A percentile compares a stretch with the other conserved stretches of the same genome.
phyloP scores from a whole-genome alignment of 306 rosid genomes.

The Rubus parviflorus region DNA sequence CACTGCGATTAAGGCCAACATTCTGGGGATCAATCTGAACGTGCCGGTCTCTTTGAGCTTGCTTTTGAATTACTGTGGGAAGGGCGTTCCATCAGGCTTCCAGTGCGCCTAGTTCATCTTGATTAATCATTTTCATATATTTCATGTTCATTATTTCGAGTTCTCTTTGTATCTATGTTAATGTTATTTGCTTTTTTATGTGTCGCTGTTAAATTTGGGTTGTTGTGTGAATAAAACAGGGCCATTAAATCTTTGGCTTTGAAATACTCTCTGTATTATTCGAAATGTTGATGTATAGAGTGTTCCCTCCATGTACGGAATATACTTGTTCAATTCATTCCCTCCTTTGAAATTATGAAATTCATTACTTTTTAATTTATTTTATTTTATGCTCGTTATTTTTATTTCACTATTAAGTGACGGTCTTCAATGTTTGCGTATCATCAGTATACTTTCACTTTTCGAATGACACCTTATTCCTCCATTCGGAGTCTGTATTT shows the following conservation, averaged over 20 bases:
- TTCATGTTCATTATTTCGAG: background rate
- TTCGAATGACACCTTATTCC: too few relatives aligned
- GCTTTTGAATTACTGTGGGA: conserved; percentile 60
- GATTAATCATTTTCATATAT: background rate
- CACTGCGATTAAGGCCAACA: conserved; percentile 49
- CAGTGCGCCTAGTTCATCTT: conserved; percentile 18
- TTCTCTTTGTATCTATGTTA: background rate
- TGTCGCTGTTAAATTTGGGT: background rate
- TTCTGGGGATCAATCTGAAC: conserved; percentile 53
- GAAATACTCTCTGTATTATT: too few relatives aligned
- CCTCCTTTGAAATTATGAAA: too few relatives aligned
- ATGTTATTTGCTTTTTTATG: background rate
- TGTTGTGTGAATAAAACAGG: background rate
- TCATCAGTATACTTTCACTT: too few relatives aligned
- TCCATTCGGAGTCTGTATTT: too few relatives aligned
- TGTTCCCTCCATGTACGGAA: too few relatives aligned
- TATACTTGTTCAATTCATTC: too few relatives aligned
- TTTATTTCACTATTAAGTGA: too few relatives aligned
- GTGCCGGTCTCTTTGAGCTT: conserved; percentile 44
- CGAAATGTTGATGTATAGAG: too few relatives aligned
- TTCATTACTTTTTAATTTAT: too few relatives aligned
- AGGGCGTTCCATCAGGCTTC: conserved; percentile 21
- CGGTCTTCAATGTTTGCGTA: too few relatives aligned
- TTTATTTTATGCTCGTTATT: too few relatives aligned
- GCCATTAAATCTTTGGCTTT: background rate